These are phyloP conservation scores for Crotalaria pallida DNA, from an alignment of 306 rosid species.

Conservation along the genomic window DNA sequence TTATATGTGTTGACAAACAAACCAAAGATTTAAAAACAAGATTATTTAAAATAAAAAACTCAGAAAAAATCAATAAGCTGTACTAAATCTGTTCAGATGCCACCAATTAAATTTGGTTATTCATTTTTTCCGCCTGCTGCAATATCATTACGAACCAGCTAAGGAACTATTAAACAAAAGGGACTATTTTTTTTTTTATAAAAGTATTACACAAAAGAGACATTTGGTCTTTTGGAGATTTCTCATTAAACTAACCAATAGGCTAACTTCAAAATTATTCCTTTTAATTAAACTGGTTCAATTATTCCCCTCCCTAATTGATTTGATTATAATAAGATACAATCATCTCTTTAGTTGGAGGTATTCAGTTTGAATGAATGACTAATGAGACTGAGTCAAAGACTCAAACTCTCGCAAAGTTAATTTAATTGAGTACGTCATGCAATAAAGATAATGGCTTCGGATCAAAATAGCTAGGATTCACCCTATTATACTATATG, in stretches of 20 bases:
- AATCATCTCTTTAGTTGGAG: slow-evolving; percentile 26
- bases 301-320: not conserved
- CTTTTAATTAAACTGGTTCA: slow-evolving; percentile 56
- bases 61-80: no score
- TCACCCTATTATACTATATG: not conserved
- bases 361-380: slow-evolving; percentile 22
- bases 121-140: slow-evolving; percentile 32
- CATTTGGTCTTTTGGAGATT: slow-evolving; percentile 44
- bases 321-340: slow-evolving; percentile 10
- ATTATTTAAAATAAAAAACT: no score
- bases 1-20: no score
- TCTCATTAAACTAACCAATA: slow-evolving; percentile 25
- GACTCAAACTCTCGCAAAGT: no score
- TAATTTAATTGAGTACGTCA: not conserved
- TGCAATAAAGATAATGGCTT: not conserved
- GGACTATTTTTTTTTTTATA: no score
- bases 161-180: slow-evolving; percentile 33
- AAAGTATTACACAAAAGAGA: no score
- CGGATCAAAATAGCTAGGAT: slow-evolving; percentile 15
- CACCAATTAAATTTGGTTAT: not conserved
- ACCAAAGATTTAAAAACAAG: no score
- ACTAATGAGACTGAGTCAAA: slow-evolving; percentile 14
- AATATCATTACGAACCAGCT: slow-evolving; percentile 37
- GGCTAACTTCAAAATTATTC: slow-evolving; percentile 44
- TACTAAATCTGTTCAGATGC: not conserved